A percentile compares a stretch with the other conserved stretches of the same genome.
These are phyloP conservation scores for Neovahlkampfia damariscottae DNA, from an alignment of 78 protist species.

Conservation along the genomic window DNA sequence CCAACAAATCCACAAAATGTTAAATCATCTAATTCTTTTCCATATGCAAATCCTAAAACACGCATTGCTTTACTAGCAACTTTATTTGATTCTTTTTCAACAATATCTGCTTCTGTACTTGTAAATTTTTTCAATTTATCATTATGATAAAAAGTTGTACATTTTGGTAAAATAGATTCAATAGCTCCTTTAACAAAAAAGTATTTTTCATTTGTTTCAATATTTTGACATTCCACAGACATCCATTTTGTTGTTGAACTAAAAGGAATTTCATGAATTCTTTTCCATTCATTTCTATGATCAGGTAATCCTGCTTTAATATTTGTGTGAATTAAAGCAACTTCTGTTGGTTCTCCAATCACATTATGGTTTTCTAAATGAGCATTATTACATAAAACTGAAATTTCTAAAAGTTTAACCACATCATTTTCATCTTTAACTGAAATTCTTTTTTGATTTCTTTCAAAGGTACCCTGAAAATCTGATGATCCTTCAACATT, in stretches of 20 bases:
- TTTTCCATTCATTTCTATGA: neutral
- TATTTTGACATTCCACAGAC: neutral
- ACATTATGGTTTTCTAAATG: too few species aligned
- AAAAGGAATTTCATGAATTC: neutral
- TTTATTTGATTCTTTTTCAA: neutral
- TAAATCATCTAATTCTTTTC: constrained; percentile 1
- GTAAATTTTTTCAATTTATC: constrained; percentile 5
- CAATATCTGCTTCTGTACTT: neutral
- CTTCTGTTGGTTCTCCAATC: neutral
- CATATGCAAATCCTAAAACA: neutral
- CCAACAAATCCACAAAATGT: constrained; percentile 56
- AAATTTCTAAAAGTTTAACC: neutral
- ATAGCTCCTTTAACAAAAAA: constrained; percentile 57
- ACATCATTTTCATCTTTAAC: neutral
- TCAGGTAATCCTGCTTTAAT: neutral
- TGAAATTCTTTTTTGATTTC: neutral
- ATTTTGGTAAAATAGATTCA: constrained; percentile 25
- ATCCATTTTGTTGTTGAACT: neutral
- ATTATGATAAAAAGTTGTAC: neutral
- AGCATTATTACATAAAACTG: neutral
- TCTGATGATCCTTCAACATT: constrained; percentile 13
- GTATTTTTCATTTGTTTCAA: neutral
- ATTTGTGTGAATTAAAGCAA: neutral
- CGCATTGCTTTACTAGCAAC: neutral
- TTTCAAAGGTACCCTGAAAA: neutral